A percentile compares a stretch with the other conserved stretches of the same genome.
phyloP scores from a whole-genome alignment of 495 filamentous ascomycete species.

The Talaromyces proteolyticus region DNA sequence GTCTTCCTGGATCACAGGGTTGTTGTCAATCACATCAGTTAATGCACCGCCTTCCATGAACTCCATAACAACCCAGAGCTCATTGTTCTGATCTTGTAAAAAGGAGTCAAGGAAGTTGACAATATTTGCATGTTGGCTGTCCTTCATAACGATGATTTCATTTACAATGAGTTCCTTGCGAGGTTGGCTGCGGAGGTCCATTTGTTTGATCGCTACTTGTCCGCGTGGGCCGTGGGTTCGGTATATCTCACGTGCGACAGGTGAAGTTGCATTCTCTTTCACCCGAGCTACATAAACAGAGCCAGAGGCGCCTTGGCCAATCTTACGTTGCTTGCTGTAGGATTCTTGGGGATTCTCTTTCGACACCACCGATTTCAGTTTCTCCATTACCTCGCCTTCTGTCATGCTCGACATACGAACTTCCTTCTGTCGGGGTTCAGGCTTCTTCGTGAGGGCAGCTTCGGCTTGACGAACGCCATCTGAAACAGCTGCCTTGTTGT shows the following conservation, averaged over 20 bases:
- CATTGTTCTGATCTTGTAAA: conserved; percentile 83
- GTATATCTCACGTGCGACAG: conserved; percentile 60
- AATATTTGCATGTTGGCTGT: conserved; percentile 95
- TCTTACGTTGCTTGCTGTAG: conserved; percentile 98
- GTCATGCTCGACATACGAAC: conserved; percentile 97
- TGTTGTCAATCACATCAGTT: conserved; percentile 98
- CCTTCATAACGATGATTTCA: conserved; percentile 99
- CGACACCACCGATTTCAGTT: conserved; percentile 85
- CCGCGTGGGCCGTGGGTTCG: conserved; percentile 62
- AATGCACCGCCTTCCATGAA: conserved; percentile 98
- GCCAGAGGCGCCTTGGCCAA: conserved; percentile 94
- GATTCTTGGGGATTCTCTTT: conserved; percentile 85
- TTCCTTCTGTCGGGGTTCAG: conserved; percentile 73
- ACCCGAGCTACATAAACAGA: conserved; percentile 97
- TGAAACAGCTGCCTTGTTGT: conserved; percentile 36
- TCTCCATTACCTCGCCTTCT: conserved; percentile 94
- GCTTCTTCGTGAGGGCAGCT: conserved; percentile 70
- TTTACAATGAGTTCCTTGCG: conserved; percentile 98
- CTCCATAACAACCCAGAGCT: conserved; percentile 99
- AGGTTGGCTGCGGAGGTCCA: conserved; percentile 96
- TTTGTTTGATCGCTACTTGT: conserved; percentile 97
- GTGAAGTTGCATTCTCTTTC: conserved; percentile 64
- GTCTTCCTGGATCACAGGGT: conserved; percentile 81
- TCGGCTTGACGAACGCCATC: conserved; percentile 77
- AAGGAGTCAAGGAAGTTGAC: conserved; percentile 98